A percentile compares a stretch with the other conserved stretches of the same genome.
phyloP scores from a whole-genome alignment of 352 stramenopile genomes.

The Bremia lactucae region DNA sequence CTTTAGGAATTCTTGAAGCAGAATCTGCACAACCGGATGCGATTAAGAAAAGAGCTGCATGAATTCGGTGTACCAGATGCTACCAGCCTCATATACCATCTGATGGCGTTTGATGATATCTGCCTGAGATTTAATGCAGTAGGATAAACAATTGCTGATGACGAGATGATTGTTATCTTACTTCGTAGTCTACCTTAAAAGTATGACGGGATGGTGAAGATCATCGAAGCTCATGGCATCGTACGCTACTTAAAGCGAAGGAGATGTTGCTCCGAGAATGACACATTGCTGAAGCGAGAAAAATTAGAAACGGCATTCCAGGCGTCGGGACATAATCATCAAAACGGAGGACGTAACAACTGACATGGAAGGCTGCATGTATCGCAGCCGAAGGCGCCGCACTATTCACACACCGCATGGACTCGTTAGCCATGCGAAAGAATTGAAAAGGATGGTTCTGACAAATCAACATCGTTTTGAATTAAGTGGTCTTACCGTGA shows the following conservation, averaged over 20 bases:
- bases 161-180: slow-evolving; percentile 10
- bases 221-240: too few relatives aligned
- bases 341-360: neutral
- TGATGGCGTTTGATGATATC: slow-evolving; percentile 16
- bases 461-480: too few relatives aligned
- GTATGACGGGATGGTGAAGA: too few relatives aligned
- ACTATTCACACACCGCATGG: too few relatives aligned
- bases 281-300: slow-evolving; percentile 4
- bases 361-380: too few relatives aligned
- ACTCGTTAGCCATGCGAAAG: too few relatives aligned
- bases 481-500: too few relatives aligned
- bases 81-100: slow-evolving; percentile 7
- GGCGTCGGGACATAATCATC: neutral
- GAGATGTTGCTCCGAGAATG: slow-evolving; percentile 12
- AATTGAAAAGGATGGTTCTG: too few relatives aligned
- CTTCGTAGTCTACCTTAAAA: slow-evolving; percentile 10
- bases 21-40: slow-evolving; percentile 1
- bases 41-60: slow-evolving; percentile 5
- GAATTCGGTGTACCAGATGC: slow-evolving; percentile 1
- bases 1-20: slow-evolving; percentile 9
- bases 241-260: slow-evolving; percentile 9
- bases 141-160: slow-evolving; percentile 5
- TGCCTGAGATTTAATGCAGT: slow-evolving; percentile 7
- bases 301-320: slow-evolving; percentile 7
- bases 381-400: too few relatives aligned